Conservation (phyloP, 139 green algal species). For the Chlamydomonas applanata region DNA sequence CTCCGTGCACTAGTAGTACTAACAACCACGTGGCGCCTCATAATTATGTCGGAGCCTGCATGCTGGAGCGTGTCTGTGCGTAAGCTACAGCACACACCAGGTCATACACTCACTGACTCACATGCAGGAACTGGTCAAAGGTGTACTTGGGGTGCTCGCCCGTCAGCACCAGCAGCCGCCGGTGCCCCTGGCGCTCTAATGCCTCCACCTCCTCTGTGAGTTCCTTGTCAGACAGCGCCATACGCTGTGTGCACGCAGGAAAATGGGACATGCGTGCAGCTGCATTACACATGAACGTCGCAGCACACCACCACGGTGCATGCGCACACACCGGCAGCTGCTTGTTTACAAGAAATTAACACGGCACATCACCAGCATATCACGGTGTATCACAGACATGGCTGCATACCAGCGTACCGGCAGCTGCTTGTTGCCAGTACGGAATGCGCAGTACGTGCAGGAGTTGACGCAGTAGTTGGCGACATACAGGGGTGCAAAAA, state of each 20-base stretch:
- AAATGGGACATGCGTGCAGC: neutral
- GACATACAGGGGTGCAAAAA: constrained; percentile 55
- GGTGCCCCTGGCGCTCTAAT: constrained; percentile 61
- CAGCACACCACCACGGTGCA: too few relatives aligned
- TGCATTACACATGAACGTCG: neutral
- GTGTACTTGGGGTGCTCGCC: constrained; percentile 71
- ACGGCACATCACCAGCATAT: too few relatives aligned
- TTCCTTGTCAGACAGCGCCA: constrained; percentile 41
- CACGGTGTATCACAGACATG: too few relatives aligned
- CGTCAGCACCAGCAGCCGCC: constrained; percentile 66
- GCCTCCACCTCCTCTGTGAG: constrained; percentile 54
- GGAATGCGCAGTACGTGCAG: constrained; percentile 74
- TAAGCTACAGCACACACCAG: neutral
- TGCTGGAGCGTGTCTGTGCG: too few relatives aligned
- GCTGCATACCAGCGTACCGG: constrained; percentile 18
- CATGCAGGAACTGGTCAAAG: constrained; percentile 65
- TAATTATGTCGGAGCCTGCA: too few relatives aligned
- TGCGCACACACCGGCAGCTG: constrained; percentile 31
- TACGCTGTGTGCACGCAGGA: constrained; percentile 22
- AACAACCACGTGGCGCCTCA: too few relatives aligned
- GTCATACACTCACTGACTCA: constrained; percentile 12
- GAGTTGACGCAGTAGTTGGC: constrained; percentile 75
- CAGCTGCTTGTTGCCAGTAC: constrained; percentile 55
- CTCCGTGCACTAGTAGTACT: too few relatives aligned
- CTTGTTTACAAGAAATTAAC: too few relatives aligned